These are phyloP conservation scores for Balansia obtecta DNA, from an alignment of 2,329 filamentous ascomycete genomes.

Conservation along the genomic window DNA sequence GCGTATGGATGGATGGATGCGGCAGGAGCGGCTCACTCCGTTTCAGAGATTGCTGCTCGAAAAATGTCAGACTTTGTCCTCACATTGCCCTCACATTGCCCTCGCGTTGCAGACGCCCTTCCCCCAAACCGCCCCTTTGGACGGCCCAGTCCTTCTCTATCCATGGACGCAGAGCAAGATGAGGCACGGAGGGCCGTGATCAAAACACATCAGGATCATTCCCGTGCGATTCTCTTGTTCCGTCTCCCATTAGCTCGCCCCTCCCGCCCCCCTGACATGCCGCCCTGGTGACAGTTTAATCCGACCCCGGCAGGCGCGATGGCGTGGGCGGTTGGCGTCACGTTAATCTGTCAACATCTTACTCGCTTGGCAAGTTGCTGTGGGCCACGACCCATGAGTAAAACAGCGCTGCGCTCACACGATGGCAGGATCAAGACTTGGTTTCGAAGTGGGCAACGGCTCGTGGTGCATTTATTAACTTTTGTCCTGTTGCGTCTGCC, in stretches of 20 bases:
- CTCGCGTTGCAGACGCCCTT: conserved; percentile 1
- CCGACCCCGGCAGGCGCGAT: too few species aligned
- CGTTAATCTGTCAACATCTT: too few species aligned
- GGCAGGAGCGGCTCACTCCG: not conserved
- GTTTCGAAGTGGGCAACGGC: not conserved
- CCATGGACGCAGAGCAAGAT: not conserved
- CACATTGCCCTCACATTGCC: not conserved
- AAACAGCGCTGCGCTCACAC: not conserved
- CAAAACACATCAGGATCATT: conserved; percentile 1
- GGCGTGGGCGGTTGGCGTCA: too few species aligned
- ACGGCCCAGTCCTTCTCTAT: not conserved
- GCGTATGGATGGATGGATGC: not conserved
- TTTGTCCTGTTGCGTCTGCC: not conserved
- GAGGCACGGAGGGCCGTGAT: not conserved
- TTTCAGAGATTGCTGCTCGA: not conserved
- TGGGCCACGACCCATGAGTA: conserved; percentile 1
- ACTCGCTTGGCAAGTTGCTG: not conserved
- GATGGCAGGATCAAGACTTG: not conserved
- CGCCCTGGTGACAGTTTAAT: not conserved
- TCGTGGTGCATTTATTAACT: not conserved
- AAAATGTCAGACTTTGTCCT: conserved; percentile 3
- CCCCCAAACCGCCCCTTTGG: not conserved
- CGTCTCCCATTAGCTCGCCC: conserved; percentile 1
- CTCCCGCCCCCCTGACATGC: conserved; percentile 1
- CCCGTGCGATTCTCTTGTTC: not conserved